Evolutionary conservation across 2,329 filamentous ascomycete species (phyloP), one percentile per base, ranked within the genome.

Genomic region (Ascosphaera aggregata): DNA sequence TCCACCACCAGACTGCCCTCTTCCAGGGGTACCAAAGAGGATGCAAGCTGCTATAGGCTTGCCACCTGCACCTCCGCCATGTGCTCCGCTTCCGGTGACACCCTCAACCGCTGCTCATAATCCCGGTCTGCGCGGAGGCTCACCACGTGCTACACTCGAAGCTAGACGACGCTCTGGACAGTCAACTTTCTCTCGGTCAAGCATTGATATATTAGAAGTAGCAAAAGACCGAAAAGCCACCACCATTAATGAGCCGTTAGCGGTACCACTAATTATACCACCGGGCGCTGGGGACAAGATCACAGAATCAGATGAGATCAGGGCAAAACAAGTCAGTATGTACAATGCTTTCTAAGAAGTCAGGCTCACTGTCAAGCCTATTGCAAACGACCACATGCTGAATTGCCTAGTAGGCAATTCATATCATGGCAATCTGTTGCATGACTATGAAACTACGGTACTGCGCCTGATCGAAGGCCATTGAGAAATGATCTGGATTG

Each of bases 1-100:
- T 2, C 49, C 49, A 9, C 49, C 49, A 7, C 49, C 49, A 18
- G 42, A 48, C 36, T 48, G 45, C n/a, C 49, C 49, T 8, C 42
- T 52, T 2, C 49, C 49, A 5, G 43, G 45, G 34, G 42, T 50
- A 8, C 49, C 49, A 39, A 32, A 38, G 13, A 19, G 16, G 7
- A 4, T 36, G 34, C 34, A 18, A n/a, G 15, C 9, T 19, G 18
- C 41, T 2, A 24, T 37, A 17, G 20, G 39, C 3, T 41, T 40
- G 18, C 38, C 38, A 15, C 37, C 40, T 13, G 37, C 19, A 24
- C 30, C 37, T 9, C 16, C 30, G 15, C 37, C 22, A 3, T 18
- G 15, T 36, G 9, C 15, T 22, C 17, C 34, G 5, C 19, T 22
- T 18, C 34, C 17, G 19, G 34, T 9, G 15, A 17, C 19, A 4